These are phyloP conservation scores for Ceratocystis eucalypticola DNA, from an alignment of 2,329 filamentous ascomycete species.

Conservation along the genomic window DNA sequence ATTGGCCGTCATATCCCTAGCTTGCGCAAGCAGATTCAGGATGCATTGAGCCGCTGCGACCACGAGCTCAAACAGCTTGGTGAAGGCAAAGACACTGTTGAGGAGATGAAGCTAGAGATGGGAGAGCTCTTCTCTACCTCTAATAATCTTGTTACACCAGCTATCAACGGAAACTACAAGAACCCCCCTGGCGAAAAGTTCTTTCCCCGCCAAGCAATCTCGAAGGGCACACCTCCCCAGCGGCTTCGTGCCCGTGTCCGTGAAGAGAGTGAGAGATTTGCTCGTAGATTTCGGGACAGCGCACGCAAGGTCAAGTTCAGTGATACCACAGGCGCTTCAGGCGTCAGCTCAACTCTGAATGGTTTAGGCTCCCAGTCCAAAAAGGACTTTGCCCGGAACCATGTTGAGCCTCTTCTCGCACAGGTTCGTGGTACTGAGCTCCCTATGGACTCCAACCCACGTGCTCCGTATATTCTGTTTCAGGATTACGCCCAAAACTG, in stretches of 20 bases:
- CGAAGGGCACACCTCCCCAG: slow-evolving; percentile 38
- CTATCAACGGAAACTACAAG: slow-evolving; percentile 43
- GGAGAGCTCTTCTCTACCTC: slow-evolving; percentile 39
- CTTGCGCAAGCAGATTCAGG: slow-evolving; percentile 38
- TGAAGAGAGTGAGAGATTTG: slow-evolving; percentile 39
- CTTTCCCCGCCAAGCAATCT: slow-evolving; percentile 36
- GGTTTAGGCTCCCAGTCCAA: slow-evolving; percentile 30
- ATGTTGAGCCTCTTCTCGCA: slow-evolving; percentile 36
- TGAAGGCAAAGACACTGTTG: slow-evolving; percentile 37
- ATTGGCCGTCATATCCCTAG: slow-evolving; percentile 40
- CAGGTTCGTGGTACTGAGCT: slow-evolving; percentile 41
- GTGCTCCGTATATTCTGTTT: slow-evolving; percentile 41
- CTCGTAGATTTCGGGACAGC: slow-evolving; percentile 35
- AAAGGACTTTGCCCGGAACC: slow-evolving; percentile 34
- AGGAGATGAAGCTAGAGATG: slow-evolving; percentile 41
- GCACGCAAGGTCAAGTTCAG: slow-evolving; percentile 37
- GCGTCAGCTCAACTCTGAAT: slow-evolving; percentile 22
- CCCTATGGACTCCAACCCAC: slow-evolving; percentile 39
- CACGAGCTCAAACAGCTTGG: slow-evolving; percentile 38
- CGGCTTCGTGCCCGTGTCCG: slow-evolving; percentile 38
- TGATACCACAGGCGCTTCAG: slow-evolving; percentile 15
- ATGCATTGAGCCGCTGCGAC: slow-evolving; percentile 36
- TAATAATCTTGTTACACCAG: slow-evolving; percentile 40
- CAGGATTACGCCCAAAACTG: slow-evolving; percentile 41
- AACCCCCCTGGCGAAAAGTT: slow-evolving; percentile 39